Evolutionary conservation across 306 rosid species (phyloP).

Genomic region (Citrullus mucosospermus): DNA sequence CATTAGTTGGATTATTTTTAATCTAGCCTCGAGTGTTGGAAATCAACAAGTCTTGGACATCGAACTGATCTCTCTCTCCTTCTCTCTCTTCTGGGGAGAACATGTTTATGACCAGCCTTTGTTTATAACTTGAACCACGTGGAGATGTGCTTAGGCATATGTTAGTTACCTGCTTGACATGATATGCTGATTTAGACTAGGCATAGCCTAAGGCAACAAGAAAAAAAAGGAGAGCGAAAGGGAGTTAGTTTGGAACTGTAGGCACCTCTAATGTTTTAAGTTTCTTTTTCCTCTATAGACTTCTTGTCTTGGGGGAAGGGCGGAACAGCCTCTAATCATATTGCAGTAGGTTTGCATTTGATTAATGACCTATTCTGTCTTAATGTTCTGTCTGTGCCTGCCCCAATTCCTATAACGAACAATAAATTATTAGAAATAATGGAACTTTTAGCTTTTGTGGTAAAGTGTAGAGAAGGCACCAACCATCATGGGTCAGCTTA

Average conservation of each 20-base stretch:
- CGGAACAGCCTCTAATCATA: neutral
- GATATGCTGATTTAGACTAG: neutral
- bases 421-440: neutral
- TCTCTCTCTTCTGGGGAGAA: neutral
- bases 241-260: neutral
- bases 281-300: too few species aligned
- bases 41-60: neutral
- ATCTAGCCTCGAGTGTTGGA: neutral
- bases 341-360: neutral
- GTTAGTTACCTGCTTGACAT: neutral
- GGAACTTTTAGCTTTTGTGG: neutral
- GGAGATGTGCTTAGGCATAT: neutral
- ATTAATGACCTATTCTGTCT: neutral
- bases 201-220: neutral
- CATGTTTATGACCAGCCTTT: neutral
- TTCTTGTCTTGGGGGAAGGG: too few species aligned
- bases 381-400: neutral
- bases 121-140: neutral
- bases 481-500: too few species aligned
- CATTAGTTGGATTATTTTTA: neutral
- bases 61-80: neutral
- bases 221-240: neutral
- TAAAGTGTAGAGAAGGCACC: neutral
- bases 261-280: neutral
- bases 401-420: neutral